A percentile compares a stretch with the other conserved stretches of the same genome.
These are phyloP conservation scores for Calonectria pteridis DNA, from an alignment of 2,329 filamentous ascomycete species.

Conservation along the genomic window DNA sequence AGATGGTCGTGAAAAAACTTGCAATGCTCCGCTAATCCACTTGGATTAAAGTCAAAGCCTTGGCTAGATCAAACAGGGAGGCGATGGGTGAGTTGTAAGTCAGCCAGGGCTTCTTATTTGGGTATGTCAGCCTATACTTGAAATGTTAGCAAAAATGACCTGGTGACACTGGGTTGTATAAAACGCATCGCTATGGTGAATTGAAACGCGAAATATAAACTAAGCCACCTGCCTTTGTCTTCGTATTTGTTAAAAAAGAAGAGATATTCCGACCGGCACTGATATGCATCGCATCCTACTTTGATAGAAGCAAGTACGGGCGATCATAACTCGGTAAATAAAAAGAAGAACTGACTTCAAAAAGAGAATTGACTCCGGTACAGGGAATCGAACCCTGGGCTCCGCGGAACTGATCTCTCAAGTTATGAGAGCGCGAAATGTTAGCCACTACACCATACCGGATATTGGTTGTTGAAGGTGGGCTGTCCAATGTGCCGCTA, in stretches of 20 bases:
- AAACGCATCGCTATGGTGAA: too few relatives aligned
- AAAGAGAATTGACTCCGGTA: background rate
- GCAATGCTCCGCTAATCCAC: background rate
- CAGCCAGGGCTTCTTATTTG: background rate
- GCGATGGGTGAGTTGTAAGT: background rate
- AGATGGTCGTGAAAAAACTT: background rate
- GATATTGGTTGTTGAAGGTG: slow-evolving; percentile 21
- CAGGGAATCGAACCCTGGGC: slow-evolving; percentile 35
- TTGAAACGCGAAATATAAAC: background rate
- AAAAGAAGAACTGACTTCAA: background rate
- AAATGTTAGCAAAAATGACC: background rate
- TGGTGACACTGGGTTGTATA: too few relatives aligned
- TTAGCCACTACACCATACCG: slow-evolving; percentile 47
- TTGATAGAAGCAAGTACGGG: too few relatives aligned
- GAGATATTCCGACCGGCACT: background rate
- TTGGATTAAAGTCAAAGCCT: background rate
- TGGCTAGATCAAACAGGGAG: background rate
- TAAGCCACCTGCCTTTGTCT: background rate
- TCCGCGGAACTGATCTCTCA: slow-evolving; percentile 40
- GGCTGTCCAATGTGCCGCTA: background rate
- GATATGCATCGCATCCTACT: background rate
- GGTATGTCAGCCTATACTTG: background rate
- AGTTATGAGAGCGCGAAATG: slow-evolving; percentile 40
- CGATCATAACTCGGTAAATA: background rate
- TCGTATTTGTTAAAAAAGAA: background rate